phyloP scores from a whole-genome alignment of 2,329 filamentous ascomycete species.

The Diaporthe vexans region DNA sequence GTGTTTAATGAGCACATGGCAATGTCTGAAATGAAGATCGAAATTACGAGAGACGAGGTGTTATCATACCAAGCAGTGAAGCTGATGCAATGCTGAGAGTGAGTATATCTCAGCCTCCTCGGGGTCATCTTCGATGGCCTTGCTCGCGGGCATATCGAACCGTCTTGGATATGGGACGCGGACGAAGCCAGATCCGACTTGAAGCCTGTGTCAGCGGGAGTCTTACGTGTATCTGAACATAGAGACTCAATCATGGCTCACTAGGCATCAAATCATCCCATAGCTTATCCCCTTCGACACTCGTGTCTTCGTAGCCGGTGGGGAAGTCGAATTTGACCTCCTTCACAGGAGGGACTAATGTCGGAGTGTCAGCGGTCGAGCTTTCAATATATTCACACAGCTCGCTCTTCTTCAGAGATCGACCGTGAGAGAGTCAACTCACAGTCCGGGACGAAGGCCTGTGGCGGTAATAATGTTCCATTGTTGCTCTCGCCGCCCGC shows the following conservation, averaged over 20 bases:
- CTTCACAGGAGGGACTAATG: slow-evolving; percentile 33
- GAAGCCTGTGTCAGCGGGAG: not conserved
- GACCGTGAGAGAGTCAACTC: not conserved
- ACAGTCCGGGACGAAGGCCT: slow-evolving; percentile 38
- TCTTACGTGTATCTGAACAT: not conserved
- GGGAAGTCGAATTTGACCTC: slow-evolving; percentile 39
- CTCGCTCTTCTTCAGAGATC: not conserved
- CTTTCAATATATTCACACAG: not conserved
- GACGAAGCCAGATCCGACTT: slow-evolving; percentile 40
- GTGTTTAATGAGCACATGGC: not conserved
- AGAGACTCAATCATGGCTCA: not conserved
- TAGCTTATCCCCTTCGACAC: slow-evolving; percentile 38
- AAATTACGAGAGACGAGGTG: not conserved
- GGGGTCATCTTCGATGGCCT: slow-evolving; percentile 37
- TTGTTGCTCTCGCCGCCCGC: not conserved
- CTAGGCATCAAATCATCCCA: slow-evolving; percentile 39
- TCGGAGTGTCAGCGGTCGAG: slow-evolving; percentile 8
- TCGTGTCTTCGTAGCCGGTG: slow-evolving; percentile 38
- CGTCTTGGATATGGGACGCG: slow-evolving; percentile 37
- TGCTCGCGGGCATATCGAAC: slow-evolving; percentile 39
- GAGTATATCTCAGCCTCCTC: slow-evolving; percentile 41
- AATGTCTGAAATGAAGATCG: not conserved
- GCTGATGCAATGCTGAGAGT: slow-evolving; percentile 38
- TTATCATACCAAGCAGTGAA: slow-evolving; percentile 39
- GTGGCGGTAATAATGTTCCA: slow-evolving; percentile 12